Evolutionary conservation across 306 rosid species (phyloP).

Genomic region (Vigna unguiculata): DNA sequence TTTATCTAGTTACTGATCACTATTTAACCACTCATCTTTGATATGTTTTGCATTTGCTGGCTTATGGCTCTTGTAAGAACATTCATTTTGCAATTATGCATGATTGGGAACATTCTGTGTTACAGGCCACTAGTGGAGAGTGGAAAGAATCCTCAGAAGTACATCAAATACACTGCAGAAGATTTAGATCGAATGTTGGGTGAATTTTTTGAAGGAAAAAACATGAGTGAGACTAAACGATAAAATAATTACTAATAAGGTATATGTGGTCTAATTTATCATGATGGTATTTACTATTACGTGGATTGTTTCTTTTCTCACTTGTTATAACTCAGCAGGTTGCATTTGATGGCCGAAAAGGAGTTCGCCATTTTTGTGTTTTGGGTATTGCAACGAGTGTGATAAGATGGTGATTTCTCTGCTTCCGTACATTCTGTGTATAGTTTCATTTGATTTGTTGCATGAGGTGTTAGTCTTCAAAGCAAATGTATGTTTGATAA

Average conservation of each 20-base stretch:
- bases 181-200: conserved; percentile 95
- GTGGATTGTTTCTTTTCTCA: conserved; percentile 15
- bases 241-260: conserved; percentile 42
- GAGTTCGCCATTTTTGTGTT: background rate
- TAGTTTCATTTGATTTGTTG: conserved; percentile 37
- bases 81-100: conserved; percentile 31
- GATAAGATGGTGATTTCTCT: conserved; percentile 37
- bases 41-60: background rate
- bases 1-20: background rate
- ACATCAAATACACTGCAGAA: conserved; percentile 77
- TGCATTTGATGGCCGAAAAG: conserved; percentile 34
- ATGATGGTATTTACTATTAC: background rate
- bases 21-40: background rate
- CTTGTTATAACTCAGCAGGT: conserved; percentile 23
- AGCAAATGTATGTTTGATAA: conserved; percentile 14
- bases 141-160: conserved; percentile 90
- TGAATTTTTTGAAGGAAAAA: conserved; percentile 96
- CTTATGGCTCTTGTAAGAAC: conserved; percentile 2
- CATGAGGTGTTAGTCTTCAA: conserved; percentile 15
- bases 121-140: conserved; percentile 83
- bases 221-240: conserved; percentile 69
- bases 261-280: background rate
- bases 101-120: conserved; percentile 28
- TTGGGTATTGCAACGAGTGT: conserved; percentile 24
- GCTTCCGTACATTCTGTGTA: conserved; percentile 35